These are phyloP conservation scores for Knufia petricola DNA, from an alignment of 2,329 filamentous ascomycete genomes.

Conservation along the genomic window DNA sequence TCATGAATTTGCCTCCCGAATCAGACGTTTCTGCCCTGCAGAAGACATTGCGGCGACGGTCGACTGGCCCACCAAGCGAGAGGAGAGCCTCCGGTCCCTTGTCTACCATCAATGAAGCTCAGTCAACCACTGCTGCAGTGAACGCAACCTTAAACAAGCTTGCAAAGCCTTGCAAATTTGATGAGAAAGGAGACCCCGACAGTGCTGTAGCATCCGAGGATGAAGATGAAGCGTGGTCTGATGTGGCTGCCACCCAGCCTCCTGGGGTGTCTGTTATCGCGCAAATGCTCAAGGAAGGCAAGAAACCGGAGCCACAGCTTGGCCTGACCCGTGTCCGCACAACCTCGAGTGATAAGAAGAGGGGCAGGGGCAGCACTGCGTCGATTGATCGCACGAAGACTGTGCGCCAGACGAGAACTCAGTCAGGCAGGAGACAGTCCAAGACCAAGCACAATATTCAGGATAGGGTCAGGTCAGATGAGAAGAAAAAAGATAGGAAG, in stretches of 20 bases:
- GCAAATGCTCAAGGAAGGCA: constrained; percentile 3
- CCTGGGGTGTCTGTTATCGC: not conserved
- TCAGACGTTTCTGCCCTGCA: constrained; percentile 8
- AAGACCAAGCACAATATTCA: not conserved
- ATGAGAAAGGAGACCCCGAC: constrained; percentile 9
- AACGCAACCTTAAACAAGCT: constrained; percentile 9
- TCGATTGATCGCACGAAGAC: not conserved
- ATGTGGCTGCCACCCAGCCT: constrained; percentile 10
- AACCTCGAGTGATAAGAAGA: constrained; percentile 1
- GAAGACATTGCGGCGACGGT: constrained; percentile 8
- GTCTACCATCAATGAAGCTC: constrained; percentile 14
- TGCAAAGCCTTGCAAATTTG: constrained; percentile 13
- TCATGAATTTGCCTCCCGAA: constrained; percentile 9
- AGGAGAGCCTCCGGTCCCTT: constrained; percentile 12
- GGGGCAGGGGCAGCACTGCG: not conserved
- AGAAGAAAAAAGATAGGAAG: not conserved
- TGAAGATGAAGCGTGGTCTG: constrained; percentile 14
- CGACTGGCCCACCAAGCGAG: not conserved
- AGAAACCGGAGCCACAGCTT: not conserved
- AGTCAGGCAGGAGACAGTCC: not conserved
- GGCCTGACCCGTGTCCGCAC: constrained; percentile 3
- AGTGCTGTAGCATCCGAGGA: constrained; percentile 18
- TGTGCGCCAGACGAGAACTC: not conserved
- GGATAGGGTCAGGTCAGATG: not conserved
- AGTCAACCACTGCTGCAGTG: constrained; percentile 3